A percentile compares a stretch with the other conserved stretches of the same genome.
Conservation (phyloP, 2,329 filamentous ascomycete species). For the Graphilbum ipis-grandicollis region DNA sequence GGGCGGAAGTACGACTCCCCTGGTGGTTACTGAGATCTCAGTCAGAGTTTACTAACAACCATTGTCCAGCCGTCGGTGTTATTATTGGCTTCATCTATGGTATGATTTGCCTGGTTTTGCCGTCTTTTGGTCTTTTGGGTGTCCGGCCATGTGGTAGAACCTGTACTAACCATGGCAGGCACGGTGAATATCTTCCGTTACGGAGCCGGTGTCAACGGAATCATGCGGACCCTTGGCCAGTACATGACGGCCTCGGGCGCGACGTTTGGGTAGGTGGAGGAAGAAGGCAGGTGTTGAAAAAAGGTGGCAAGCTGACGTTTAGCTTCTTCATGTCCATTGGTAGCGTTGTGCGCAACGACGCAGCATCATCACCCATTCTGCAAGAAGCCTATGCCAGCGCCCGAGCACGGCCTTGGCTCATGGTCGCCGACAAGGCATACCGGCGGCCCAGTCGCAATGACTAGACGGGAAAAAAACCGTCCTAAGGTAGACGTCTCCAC, state of each 20-base stretch:
- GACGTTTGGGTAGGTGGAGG: slow-evolving; percentile 65
- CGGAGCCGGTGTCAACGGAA: slow-evolving; percentile 80
- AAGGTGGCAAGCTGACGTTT: slow-evolving; percentile 3
- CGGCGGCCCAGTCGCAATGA: slow-evolving; percentile 13
- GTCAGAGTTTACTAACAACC: slow-evolving; percentile 15
- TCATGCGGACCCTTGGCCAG: slow-evolving; percentile 86
- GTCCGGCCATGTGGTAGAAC: too few relatives aligned
- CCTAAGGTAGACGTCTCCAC: too few relatives aligned
- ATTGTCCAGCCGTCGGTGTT: slow-evolving; percentile 59
- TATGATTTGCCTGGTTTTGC: slow-evolving; percentile 21
- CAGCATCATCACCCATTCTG: slow-evolving; percentile 55
- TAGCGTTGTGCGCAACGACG: slow-evolving; percentile 82
- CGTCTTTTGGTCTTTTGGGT: neutral
- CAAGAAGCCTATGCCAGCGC: slow-evolving; percentile 61
- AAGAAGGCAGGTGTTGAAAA: neutral
- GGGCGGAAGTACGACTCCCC: slow-evolving; percentile 67
- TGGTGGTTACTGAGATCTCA: too few relatives aligned
- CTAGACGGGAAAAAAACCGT: slow-evolving; percentile 3
- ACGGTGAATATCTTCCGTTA: slow-evolving; percentile 91
- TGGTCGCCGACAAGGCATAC: slow-evolving; percentile 23
- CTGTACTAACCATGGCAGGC: slow-evolving; percentile 31
- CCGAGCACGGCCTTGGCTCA: slow-evolving; percentile 56
- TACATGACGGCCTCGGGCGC: slow-evolving; percentile 93
- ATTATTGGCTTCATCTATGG: slow-evolving; percentile 98
- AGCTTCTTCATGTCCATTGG: slow-evolving; percentile 98